Percentiles rank a stretch among this genome's conserved stretches.
Conservation (phyloP, 345 rosid genomes). For the Geranium rotundifolium region DNA sequence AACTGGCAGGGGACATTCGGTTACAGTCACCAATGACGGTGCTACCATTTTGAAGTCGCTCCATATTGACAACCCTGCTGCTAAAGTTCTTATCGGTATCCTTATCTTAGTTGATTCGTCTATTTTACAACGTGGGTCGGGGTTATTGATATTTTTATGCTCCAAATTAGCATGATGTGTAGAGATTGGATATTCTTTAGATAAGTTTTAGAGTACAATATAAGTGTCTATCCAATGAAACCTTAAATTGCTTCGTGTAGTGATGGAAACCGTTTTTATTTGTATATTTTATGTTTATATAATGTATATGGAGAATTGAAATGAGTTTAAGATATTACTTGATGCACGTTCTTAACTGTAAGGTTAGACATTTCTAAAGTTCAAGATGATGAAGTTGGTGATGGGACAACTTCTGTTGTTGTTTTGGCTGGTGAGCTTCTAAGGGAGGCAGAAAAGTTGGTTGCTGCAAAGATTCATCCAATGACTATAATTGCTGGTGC, state of each 20-base stretch:
- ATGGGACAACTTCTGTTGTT: slow-evolving; percentile 98
- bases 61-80: slow-evolving; percentile 92
- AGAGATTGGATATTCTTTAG: too few species aligned
- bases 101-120: too few species aligned
- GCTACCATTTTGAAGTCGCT: slow-evolving; percentile 94
- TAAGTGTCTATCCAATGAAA: too few species aligned
- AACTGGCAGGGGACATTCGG: slow-evolving; percentile 71
- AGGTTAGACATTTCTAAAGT: slow-evolving; percentile 84
- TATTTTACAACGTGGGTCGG: background rate
- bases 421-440: slow-evolving; percentile 94
- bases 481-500: slow-evolving; percentile 91
- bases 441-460: slow-evolving; percentile 91
- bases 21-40: slow-evolving; percentile 94
- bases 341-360: slow-evolving; percentile 8
- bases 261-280: too few species aligned
- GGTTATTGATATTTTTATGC: background rate
- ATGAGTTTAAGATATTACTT: background rate
- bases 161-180: too few species aligned
- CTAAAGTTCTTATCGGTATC: slow-evolving; percentile 94
- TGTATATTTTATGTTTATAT: background rate
- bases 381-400: slow-evolving; percentile 99
- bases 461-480: slow-evolving; percentile 88
- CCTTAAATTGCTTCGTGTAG: too few species aligned
- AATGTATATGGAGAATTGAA: background rate
- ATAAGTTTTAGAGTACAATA: too few species aligned